Conservation (phyloP, 306 rosid genomes). For the Pyrus bretschneideri region DNA sequence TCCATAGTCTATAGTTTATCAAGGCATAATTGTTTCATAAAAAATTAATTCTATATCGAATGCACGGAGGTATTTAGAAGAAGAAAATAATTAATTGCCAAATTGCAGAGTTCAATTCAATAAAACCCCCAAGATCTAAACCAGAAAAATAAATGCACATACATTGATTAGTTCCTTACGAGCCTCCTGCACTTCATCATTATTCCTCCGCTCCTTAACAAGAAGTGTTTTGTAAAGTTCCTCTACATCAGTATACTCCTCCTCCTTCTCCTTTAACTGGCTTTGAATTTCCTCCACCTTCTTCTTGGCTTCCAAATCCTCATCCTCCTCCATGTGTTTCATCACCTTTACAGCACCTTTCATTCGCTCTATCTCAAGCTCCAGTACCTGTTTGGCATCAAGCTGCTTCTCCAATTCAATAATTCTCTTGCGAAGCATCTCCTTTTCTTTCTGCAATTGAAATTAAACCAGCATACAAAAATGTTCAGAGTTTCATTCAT, state of each 20-base stretch:
- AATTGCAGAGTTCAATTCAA: not conserved
- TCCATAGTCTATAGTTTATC: not conserved
- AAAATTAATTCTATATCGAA: not conserved
- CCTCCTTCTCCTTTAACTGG: slow-evolving; percentile 52
- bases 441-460: slow-evolving; percentile 56
- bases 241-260: slow-evolving; percentile 39
- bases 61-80: not conserved
- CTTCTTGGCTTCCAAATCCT: slow-evolving; percentile 39
- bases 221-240: slow-evolving; percentile 43
- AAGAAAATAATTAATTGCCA: not conserved
- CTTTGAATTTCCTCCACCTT: slow-evolving; percentile 36
- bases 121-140: not conserved
- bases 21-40: not conserved
- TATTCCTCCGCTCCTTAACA: slow-evolving; percentile 51
- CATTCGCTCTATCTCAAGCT: slow-evolving; percentile 50
- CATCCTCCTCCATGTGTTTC: slow-evolving; percentile 65
- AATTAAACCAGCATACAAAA: slow-evolving; percentile 7
- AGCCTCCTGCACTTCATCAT: slow-evolving; percentile 78
- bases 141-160: slow-evolving; percentile 9
- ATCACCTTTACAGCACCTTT: slow-evolving; percentile 67
- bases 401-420: slow-evolving; percentile 56
- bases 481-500: not conserved
- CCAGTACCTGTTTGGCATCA: slow-evolving; percentile 66
- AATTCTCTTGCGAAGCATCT: slow-evolving; percentile 39
- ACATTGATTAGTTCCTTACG: slow-evolving; percentile 63